These are phyloP conservation scores for Penicillium olsonii DNA, from an alignment of 2,329 filamentous ascomycete species.

Conservation along the genomic window DNA sequence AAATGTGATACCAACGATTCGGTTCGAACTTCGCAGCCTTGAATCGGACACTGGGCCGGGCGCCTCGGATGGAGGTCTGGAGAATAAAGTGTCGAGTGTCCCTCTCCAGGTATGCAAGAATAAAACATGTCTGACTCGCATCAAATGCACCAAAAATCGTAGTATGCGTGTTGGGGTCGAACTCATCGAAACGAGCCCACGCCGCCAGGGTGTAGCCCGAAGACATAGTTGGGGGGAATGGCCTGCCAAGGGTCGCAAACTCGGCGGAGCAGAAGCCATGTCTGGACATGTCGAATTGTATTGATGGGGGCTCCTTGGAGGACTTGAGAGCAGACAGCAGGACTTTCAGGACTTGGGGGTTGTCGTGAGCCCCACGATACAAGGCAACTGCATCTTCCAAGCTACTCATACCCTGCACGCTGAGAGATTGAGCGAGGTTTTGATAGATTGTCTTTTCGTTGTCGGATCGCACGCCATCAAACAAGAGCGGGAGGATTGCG, in stretches of 20 bases:
- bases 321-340: constrained; percentile 71
- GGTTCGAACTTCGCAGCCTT: constrained; percentile 77
- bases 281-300: constrained; percentile 90
- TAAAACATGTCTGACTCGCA: constrained; percentile 84
- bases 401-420: constrained; percentile 74
- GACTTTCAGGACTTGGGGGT: constrained; percentile 64
- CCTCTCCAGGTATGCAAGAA: constrained; percentile 90
- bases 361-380: constrained; percentile 58
- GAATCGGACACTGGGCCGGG: constrained; percentile 88
- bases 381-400: constrained; percentile 84
- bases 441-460: constrained; percentile 63
- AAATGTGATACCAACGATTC: constrained; percentile 89
- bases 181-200: constrained; percentile 86
- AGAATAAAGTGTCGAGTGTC: constrained; percentile 93
- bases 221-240: constrained; percentile 80
- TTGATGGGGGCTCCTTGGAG: constrained; percentile 77
- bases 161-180: constrained; percentile 82
- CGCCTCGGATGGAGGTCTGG: constrained; percentile 87
- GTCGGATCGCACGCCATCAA: constrained; percentile 56
- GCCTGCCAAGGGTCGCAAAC: constrained; percentile 76
- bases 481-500: constrained; percentile 64
- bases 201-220: constrained; percentile 84
- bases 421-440: constrained; percentile 66
- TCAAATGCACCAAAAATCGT: constrained; percentile 97
- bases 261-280: constrained; percentile 90